Evolutionary conservation across 345 rosid species (phyloP).

Genomic region (Kernera saxatilis): DNA sequence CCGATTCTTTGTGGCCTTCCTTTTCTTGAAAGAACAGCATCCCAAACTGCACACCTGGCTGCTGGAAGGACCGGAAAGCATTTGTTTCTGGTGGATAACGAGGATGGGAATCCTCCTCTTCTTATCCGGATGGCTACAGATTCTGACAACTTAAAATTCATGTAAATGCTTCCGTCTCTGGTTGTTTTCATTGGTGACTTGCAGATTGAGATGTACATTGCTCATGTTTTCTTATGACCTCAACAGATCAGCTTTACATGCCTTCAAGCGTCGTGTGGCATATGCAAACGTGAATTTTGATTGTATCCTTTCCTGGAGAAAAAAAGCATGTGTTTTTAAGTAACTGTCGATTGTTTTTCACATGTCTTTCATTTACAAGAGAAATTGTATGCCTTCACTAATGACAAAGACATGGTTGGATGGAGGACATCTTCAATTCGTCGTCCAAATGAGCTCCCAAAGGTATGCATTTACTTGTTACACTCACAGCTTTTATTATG

Average conservation of each 20-base stretch:
- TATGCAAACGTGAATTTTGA: constrained; percentile 89
- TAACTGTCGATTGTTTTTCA: neutral
- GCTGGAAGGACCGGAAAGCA: constrained; percentile 93
- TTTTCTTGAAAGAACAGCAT: constrained; percentile 81
- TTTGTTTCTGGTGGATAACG: constrained; percentile 78
- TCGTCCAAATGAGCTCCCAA: constrained; percentile 79
- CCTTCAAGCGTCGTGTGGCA: constrained; percentile 86
- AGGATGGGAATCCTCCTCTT: constrained; percentile 75
- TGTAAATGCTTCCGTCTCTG: constrained; percentile 41
- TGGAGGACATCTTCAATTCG: constrained; percentile 95
- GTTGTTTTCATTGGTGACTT: constrained; percentile 1
- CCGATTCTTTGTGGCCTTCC: constrained; percentile 92
- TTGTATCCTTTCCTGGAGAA: constrained; percentile 54
- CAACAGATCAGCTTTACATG: constrained; percentile 71
- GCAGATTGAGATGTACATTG: neutral
- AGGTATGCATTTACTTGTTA: constrained; percentile 36
- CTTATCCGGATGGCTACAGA: constrained; percentile 86
- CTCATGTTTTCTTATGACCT: constrained; percentile 24
- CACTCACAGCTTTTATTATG: neutral
- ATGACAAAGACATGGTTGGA: constrained; percentile 67
- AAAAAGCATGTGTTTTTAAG: neutral
- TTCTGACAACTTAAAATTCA: constrained; percentile 59
- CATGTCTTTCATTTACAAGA: neutral
- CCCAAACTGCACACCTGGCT: constrained; percentile 79
- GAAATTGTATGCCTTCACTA: constrained; percentile 40